Base-by-base conservation (phyloP, 805 yeast genomes). In the Starmera pachycereana region DNA sequence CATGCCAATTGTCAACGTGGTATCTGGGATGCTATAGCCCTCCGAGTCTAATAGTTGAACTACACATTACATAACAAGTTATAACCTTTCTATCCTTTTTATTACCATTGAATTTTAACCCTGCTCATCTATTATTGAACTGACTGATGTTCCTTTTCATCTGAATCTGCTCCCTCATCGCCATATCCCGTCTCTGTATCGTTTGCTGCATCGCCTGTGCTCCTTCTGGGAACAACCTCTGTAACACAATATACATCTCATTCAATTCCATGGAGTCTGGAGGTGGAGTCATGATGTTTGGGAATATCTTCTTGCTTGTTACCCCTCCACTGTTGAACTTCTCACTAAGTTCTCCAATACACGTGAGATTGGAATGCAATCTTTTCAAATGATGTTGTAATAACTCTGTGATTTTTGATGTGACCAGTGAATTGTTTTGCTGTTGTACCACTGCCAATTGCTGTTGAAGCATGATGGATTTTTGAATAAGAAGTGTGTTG, bases 331-430 rank as follows among this genome's bases (percentile, higher is more conserved):
- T 48, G 35, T 46, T 51, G 27, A 49, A 50, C 32, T 45, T 53
- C 27, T 54, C 59, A 8, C 51, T 44, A 1, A 54, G 37, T 28
- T 54, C 59, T 0, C 58, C 59, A 32, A 54, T 54, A 37, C 59
- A 54, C 2, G 57, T 52, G 8, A 54, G 37, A 32, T 54, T 54
- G 2, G 59, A 46, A 32, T 54, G 59, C 4, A 54, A 37, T 38
- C 59, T 44, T 29, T 54, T 54, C 22, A 54, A 14, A 2, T 53
- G 32, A 10, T 49, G 55, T 19, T 54, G 57, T 8, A 50, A 38
- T 8, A 54, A 31, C 9, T 46, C 40, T 14, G 44, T 49, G 3
- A 51, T 39, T 32, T 50, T 51, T 1, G 50, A 48, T 37, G 16
- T 40, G 27, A 14, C 40, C 36, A 37, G 48, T 5, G 42, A 30